Base-by-base conservation (phyloP, 768 basidiomycete genomes). In the Suillus brevipes region DNA sequence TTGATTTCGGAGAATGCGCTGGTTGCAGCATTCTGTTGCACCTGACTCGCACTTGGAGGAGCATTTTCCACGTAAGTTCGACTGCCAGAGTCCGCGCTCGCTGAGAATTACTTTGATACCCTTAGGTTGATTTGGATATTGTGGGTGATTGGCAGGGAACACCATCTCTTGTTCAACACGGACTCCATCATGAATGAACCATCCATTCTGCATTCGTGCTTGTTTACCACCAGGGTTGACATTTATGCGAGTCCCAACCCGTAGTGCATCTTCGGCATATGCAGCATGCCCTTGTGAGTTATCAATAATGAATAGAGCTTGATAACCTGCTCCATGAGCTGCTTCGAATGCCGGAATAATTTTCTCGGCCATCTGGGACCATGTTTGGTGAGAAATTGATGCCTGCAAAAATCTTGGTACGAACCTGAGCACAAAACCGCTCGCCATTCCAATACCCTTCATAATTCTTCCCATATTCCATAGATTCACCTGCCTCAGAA, bases 201-300 rank as follows among this genome's bases (percentile, higher is more conserved):
- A 42, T 42, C 42, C 6, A 7, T 42, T 42, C 42, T 2, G 1
- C 42, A 42, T 42, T 18, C 16, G 6, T 10, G 73, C 68, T 36
- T 72, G 71, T 40, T 70, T 70, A 0, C 72, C 68, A 0, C 68
- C 72, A 4, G 72, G 69, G 18, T 62, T 56, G 14, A 73, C n/a
- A 65, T 75, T 72, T 73, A 75, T 75, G 1, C 63, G 63, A 20
- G 16, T 42, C 6, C 16, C 42, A 42, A 42, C 42, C 4, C 16
- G 18, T 6, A 72, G 56, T 13, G 72, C 67, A 65, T 74, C 72
- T n/a, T 69, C 43, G 7, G 64, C 67, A 70, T 71, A 74, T 58
- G 68, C 67, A 16, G 67, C 69, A 58, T 74, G 74, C 0, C 73
- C 71, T 23, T 74, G 69, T 8, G 72, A 75, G 28, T 72, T 73